phyloP scores from a whole-genome alignment of 2,329 filamentous ascomycete genomes.

The Cercospora sesami region DNA sequence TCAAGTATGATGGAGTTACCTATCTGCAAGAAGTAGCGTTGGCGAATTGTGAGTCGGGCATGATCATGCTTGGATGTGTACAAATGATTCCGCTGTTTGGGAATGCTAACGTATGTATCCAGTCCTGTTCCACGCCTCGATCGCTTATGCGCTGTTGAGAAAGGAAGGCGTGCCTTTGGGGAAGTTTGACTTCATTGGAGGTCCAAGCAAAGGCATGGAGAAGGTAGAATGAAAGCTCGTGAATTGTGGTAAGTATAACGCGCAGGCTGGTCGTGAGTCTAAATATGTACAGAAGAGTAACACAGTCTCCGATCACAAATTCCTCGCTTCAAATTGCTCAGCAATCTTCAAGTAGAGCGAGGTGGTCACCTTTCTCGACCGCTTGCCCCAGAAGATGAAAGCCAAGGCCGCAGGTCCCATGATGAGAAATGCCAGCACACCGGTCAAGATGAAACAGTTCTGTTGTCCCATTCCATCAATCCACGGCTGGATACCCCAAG shows the following conservation, averaged over 20 bases:
- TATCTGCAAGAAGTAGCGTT: constrained; percentile 54
- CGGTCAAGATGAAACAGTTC: constrained; percentile 41
- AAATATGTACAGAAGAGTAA: neutral
- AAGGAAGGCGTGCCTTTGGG: constrained; percentile 62
- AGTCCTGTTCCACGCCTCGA: constrained; percentile 63
- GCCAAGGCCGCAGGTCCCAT: neutral
- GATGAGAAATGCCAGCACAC: constrained; percentile 14
- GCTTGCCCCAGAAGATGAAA: neutral
- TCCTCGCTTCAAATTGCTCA: neutral
- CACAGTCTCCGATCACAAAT: neutral
- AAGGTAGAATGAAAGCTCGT: constrained; percentile 55
- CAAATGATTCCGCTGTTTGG: neutral
- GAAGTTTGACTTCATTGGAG: constrained; percentile 58
- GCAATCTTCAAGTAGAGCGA: neutral
- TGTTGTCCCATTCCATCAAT: constrained; percentile 41
- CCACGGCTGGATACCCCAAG: constrained; percentile 53
- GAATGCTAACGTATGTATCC: neutral
- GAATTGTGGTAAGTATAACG: neutral
- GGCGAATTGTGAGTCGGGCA: constrained; percentile 50
- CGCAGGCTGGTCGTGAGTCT: neutral
- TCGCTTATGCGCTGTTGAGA: constrained; percentile 61
- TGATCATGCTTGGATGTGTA: neutral
- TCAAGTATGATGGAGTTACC: constrained; percentile 45
- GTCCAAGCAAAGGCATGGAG: constrained; percentile 7
- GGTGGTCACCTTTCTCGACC: neutral